Base-by-base conservation (phyloP, 2,329 filamentous ascomycete genomes). In the Thielaviopsis euricoi region DNA sequence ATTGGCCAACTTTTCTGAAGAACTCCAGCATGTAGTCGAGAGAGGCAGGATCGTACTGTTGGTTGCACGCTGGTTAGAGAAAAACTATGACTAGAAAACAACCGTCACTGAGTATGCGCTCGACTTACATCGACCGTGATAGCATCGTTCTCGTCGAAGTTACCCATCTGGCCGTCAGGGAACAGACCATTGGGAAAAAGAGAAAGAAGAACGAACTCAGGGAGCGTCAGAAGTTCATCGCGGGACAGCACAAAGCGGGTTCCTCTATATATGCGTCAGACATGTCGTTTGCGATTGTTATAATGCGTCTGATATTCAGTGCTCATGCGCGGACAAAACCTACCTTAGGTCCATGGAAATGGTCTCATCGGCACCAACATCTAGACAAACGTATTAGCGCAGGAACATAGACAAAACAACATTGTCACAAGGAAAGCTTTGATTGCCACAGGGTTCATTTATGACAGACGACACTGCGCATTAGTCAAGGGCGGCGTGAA, bases 21-120 rank as follows among this genome's bases (percentile, higher is more conserved):
- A 98, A 98, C 66, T 96, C 91, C 63, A 98, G 81, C 93, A 98
- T 98, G 74, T 97, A 98, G 72, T 97, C 89, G 58, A 98, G 81
- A 53, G 91, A 97, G 56, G 85, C 84, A 23, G 93, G 91, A 71
- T 98, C 93, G 74, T 97, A 98, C 93, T 98, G 74, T 65, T 17
- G 33, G n/a, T 50, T 6, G 33, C 10, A 19, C 15, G 48, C 33
- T 37, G 26, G 29, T 25, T 23, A 33, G 23, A 7, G 21, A 33
- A 7, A 25, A 25, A 13, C 43, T 46, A 12, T 7, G 5, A 15
- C n/a, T 48, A 37, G 9, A 10, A 51, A 19, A n/a, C 19, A 15
- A 55, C 29, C 26, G n/a, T n/a, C 9, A 33, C 17, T 56, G 64
- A 64, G 66, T 64, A 4, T 2, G 43, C 7, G 43, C 12, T 64